Conservation (phyloP, 495 filamentous ascomycete species). For the Hyphodiscus hymeniophilus region DNA sequence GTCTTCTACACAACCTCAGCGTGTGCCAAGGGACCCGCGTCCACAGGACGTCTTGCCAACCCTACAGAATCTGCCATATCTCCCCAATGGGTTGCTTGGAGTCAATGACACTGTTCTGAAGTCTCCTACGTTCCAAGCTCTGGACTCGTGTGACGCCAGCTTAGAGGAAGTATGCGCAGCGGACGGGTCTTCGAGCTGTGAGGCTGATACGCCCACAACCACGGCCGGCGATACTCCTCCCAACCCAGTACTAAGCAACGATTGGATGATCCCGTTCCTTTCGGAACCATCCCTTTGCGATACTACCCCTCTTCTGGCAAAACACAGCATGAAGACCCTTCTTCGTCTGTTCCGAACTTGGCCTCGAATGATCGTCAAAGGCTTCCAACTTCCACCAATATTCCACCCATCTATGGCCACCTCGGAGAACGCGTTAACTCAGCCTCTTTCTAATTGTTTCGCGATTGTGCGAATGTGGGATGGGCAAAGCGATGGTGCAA, state of each 20-base stretch:
- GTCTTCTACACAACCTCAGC: too few relatives aligned
- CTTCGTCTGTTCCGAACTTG: conserved; percentile 30
- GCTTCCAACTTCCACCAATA: conserved; percentile 29
- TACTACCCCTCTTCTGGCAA: conserved; percentile 1
- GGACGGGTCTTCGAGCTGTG: too few relatives aligned
- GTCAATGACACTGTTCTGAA: too few relatives aligned
- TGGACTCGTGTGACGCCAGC: too few relatives aligned
- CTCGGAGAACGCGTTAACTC: conserved; percentile 12
- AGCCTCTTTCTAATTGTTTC: conserved; percentile 28
- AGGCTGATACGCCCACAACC: too few relatives aligned
- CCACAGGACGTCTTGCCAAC: too few relatives aligned
- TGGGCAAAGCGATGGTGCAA: conserved; percentile 25
- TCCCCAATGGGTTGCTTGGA: too few relatives aligned
- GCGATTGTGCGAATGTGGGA: conserved; percentile 34
- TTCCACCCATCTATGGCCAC: conserved; percentile 24
- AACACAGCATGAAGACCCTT: conserved; percentile 29
- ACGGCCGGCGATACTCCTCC: too few relatives aligned
- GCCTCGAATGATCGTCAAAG: conserved; percentile 31
- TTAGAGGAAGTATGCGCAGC: too few relatives aligned
- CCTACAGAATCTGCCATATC: too few relatives aligned
- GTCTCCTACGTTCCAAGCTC: too few relatives aligned
- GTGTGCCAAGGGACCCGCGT: too few relatives aligned
- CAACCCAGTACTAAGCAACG: background rate
- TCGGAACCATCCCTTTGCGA: background rate
- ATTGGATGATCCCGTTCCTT: background rate